Base-by-base conservation (phyloP, 2,329 filamentous ascomycete species). In the Aureobasidium sp. region DNA sequence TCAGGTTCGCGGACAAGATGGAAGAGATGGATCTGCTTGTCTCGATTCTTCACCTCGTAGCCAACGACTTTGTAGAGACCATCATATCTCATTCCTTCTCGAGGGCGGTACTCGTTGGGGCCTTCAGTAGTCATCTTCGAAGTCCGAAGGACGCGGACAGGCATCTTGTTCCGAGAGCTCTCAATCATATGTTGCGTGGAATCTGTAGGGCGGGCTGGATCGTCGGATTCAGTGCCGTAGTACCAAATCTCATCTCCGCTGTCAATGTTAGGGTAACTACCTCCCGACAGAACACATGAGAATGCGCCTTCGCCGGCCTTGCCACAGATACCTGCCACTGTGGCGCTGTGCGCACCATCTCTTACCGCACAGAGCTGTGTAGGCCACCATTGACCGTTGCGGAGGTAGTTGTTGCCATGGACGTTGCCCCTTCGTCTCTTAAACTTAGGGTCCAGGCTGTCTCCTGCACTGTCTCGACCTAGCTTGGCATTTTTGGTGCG, bases 331-430 rank as follows among this genome's bases (percentile, higher is more conserved):
- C 81, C 82, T 2, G 72, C 77, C 66, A 80, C 74, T 0, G 73
- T 64, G 0, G 70, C 64, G 2, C 81, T 82, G 65, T 85, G 83
- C 0, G 79, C 82, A 3, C 83, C 82, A 59, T 81, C 77, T 13
- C 80, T 77, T 0, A 83, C 68, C 0, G 80, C 76, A 10, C 75
- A 78, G 0, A 81, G 70, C 63, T 83, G 82, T 0, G 74, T 74
- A 0, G 82, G 81, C 76, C 77, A 85, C 82, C 83, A 85, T 34
- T 79, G 76, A 0, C 79, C 78, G 10, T 77, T 75, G 1, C 79
- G 67, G 1, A 80, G 70, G 4, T 73, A 50, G 2, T 73, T 73
- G 11, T 76, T 67, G 2, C 79, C 79, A 41, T 73, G 68, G 55
- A 71, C 72, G 6, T 73, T 73, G 3, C 72, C 67, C 1, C 55